These are phyloP conservation scores for Citrus trifoliata DNA, from an alignment of 345 rosid genomes.

Conservation along the genomic window DNA sequence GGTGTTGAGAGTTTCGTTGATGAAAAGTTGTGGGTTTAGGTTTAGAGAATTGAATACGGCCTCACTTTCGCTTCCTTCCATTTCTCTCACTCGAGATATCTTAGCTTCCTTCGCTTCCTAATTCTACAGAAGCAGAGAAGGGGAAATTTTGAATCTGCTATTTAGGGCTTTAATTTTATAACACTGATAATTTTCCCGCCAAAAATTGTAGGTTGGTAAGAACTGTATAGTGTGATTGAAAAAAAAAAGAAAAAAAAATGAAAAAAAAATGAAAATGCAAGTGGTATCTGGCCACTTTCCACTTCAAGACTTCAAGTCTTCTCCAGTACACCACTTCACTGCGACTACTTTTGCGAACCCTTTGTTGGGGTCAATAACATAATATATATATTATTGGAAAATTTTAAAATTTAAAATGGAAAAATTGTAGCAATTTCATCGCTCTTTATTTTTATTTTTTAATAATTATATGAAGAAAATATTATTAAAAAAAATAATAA, in stretches of 20 bases:
- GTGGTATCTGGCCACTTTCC: not conserved
- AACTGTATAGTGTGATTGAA: not conserved
- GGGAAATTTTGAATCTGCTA: not conserved
- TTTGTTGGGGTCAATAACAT: too few relatives aligned
- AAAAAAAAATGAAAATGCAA: not conserved
- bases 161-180: not conserved
- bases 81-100: conserved; percentile 17
- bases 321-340: too few relatives aligned
- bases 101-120: not conserved
- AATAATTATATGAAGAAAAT: too few relatives aligned
- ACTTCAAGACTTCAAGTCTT: too few relatives aligned
- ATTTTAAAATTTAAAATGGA: too few relatives aligned
- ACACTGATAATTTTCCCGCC: conserved; percentile 9
- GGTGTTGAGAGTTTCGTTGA: conserved; percentile 70
- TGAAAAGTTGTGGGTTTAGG: conserved; percentile 67
- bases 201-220: not conserved
- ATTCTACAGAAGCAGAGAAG: not conserved
- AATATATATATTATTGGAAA: too few relatives aligned
- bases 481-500: too few relatives aligned
- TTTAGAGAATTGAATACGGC: conserved; percentile 56
- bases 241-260: not conserved
- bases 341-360: too few relatives aligned
- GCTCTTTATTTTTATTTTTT: too few relatives aligned
- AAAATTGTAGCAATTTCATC: too few relatives aligned
- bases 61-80: conserved; percentile 77